phyloP scores from a whole-genome alignment of 331 rosid species.

The Malus hybrid region DNA sequence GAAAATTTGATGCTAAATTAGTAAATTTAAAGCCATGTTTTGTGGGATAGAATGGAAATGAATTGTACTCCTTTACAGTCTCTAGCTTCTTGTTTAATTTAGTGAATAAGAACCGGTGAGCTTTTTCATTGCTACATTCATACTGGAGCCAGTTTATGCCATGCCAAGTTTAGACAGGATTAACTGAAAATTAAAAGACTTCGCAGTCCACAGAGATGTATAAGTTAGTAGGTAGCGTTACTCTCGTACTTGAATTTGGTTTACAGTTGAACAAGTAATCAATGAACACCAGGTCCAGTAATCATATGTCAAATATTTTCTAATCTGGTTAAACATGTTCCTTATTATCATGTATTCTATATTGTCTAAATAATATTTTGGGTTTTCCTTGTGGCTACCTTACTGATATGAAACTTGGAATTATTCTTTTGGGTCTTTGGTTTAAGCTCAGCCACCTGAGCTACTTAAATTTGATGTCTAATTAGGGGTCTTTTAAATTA shows the following conservation, averaged over 20 bases:
- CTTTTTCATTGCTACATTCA: neutral
- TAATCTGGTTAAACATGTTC: neutral
- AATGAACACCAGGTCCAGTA: neutral
- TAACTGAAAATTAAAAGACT: neutral
- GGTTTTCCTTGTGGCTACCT: neutral
- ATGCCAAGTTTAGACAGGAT: neutral
- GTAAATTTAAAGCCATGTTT: neutral
- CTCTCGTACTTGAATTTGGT: neutral
- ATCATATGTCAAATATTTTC: neutral
- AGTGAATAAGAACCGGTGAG: neutral
- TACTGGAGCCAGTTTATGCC: neutral
- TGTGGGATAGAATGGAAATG: neutral
- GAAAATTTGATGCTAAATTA: neutral
- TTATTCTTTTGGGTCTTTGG: neutral
- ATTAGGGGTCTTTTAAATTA: neutral
- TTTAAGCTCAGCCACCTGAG: neutral
- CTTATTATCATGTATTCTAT: neutral
- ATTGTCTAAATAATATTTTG: neutral
- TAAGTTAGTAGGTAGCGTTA: neutral
- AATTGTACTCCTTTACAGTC: neutral
- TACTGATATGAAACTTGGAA: neutral
- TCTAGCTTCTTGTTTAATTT: neutral
- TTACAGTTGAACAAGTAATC: neutral
- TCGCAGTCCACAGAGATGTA: neutral
- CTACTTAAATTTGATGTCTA: neutral